Conservation (phyloP, 495 filamentous ascomycete genomes). For the Xeromyces bisporus region DNA sequence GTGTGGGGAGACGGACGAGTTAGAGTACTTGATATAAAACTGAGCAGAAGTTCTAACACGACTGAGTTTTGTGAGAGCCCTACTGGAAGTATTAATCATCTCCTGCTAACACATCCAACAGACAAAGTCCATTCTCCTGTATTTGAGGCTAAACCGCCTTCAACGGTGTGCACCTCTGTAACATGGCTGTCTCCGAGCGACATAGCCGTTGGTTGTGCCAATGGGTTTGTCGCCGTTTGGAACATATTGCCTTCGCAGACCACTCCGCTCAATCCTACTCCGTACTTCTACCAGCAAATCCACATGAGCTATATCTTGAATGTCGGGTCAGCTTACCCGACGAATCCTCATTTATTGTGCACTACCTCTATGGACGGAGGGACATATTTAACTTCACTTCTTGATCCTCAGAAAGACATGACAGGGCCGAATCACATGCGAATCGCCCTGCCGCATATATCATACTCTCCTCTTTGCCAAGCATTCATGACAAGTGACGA, state of each 20-base stretch:
- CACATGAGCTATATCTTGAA: constrained; percentile 44
- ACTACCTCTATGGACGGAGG: constrained; percentile 42
- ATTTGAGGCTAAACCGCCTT: constrained; percentile 33
- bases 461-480: constrained; percentile 41
- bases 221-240: constrained; percentile 43
- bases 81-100: background rate
- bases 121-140: constrained; percentile 33
- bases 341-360: constrained; percentile 36
- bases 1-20: constrained; percentile 46
- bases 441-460: constrained; percentile 28
- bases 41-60: constrained; percentile 14
- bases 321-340: constrained; percentile 40
- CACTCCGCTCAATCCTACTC: constrained; percentile 13
- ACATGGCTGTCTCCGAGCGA: constrained; percentile 44
- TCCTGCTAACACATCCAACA: constrained; percentile 4
- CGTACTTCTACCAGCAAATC: constrained; percentile 38
- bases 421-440: constrained; percentile 35
- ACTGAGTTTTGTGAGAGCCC: constrained; percentile 21
- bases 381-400: constrained; percentile 38
- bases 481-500: constrained; percentile 40
- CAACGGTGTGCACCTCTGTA: constrained; percentile 40
- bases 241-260: constrained; percentile 24
- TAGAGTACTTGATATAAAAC: constrained; percentile 38
- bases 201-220: constrained; percentile 45
- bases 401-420: constrained; percentile 30